A percentile compares a stretch with the other conserved stretches of the same genome.
These are phyloP conservation scores for Colletotrichum caudatum DNA, from an alignment of 2,329 filamentous ascomycete genomes.

Conservation along the genomic window DNA sequence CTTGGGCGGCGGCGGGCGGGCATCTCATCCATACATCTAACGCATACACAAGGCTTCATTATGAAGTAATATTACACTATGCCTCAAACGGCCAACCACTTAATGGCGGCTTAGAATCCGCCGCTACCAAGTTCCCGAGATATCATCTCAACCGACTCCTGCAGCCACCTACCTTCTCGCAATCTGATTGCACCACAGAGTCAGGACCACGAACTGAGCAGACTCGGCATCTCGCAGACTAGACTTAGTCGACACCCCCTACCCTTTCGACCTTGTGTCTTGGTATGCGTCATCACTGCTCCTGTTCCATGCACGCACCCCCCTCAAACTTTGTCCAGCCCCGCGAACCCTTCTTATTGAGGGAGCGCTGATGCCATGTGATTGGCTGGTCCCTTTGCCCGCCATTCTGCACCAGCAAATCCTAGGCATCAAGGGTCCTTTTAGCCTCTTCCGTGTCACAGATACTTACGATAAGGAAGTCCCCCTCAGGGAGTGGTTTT, in stretches of 20 bases:
- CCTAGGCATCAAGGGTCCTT: slow-evolving; percentile 38
- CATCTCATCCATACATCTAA: slow-evolving; percentile 22
- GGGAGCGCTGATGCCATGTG: not conserved
- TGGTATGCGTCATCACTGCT: slow-evolving; percentile 35
- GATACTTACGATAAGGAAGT: slow-evolving; percentile 12
- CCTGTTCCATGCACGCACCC: slow-evolving; percentile 15
- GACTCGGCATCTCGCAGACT: slow-evolving; percentile 7
- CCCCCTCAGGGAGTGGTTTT: slow-evolving; percentile 18
- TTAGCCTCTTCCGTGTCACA: slow-evolving; percentile 11
- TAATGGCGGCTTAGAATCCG: slow-evolving; percentile 10
- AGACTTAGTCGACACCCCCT: not conserved
- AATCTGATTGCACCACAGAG: slow-evolving; percentile 23
- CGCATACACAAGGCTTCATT: not conserved
- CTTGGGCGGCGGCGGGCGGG: slow-evolving; percentile 9
- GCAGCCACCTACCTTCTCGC: slow-evolving; percentile 12
- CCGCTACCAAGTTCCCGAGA: slow-evolving; percentile 11
- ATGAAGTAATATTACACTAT: not conserved
- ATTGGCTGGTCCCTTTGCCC: not conserved
- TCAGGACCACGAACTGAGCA: slow-evolving; percentile 8
- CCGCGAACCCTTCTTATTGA: slow-evolving; percentile 30
- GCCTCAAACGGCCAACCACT: slow-evolving; percentile 4
- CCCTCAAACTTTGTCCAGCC: slow-evolving; percentile 12
- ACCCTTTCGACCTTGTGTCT: not conserved
- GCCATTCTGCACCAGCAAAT: slow-evolving; percentile 11
- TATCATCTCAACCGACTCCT: slow-evolving; percentile 15